Evolutionary conservation across 2,329 filamentous ascomycete genomes (phyloP).

Genomic region (Epichloe glyceriae): DNA sequence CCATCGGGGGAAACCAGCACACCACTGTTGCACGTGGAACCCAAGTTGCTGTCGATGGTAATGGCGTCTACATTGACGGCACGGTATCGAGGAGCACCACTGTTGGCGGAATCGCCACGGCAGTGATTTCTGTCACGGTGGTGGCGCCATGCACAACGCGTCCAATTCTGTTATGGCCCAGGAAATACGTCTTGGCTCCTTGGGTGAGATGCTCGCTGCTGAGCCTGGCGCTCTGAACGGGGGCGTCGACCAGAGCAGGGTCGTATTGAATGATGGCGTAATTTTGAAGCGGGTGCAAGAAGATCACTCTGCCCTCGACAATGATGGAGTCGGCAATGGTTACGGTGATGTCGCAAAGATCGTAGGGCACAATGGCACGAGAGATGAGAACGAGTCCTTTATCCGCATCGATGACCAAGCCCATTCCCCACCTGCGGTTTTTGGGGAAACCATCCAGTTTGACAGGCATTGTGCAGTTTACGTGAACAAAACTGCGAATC

Average conservation of each 20-base stretch:
- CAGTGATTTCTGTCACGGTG: conserved; percentile 91
- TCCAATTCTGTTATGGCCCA: conserved; percentile 95
- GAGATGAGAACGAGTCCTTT: conserved; percentile 93
- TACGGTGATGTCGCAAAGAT: conserved; percentile 90
- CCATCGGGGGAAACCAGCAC: conserved; percentile 84
- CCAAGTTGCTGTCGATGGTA: conserved; percentile 87
- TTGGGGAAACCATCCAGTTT: conserved; percentile 98
- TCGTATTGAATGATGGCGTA: conserved; percentile 95
- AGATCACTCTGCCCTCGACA: conserved; percentile 85
- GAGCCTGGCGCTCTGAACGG: conserved; percentile 78
- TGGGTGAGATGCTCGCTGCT: conserved; percentile 76
- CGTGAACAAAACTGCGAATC: conserved; percentile 86
- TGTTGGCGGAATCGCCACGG: conserved; percentile 89
- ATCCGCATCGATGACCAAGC: conserved; percentile 91
- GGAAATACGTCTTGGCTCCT: conserved; percentile 87
- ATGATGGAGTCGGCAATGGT: conserved; percentile 96
- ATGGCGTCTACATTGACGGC: conserved; percentile 95
- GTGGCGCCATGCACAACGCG: conserved; percentile 89
- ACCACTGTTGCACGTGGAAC: conserved; percentile 84
- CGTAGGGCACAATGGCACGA: conserved; percentile 85
- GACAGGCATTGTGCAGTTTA: conserved; percentile 84
- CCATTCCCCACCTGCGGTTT: conserved; percentile 88
- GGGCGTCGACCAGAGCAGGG: conserved; percentile 80
- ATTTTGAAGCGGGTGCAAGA: conserved; percentile 93
- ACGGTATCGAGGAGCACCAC: conserved; percentile 79